These are phyloP conservation scores for Metarhizium robertsii DNA, from an alignment of 2,329 filamentous ascomycete species.

Conservation along the genomic window DNA sequence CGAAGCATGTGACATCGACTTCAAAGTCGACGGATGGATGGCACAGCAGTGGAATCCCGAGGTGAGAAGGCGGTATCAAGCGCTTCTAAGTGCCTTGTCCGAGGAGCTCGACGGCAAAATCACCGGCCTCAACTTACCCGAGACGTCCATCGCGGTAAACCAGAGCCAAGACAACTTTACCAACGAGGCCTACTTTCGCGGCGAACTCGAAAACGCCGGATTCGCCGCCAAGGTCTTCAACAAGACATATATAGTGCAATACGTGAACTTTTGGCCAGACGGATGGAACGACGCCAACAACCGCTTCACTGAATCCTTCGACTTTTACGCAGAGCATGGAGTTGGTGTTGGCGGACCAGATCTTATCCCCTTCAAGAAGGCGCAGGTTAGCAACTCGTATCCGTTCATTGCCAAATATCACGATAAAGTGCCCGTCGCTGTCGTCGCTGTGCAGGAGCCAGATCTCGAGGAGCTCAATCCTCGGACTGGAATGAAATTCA, in stretches of 20 bases:
- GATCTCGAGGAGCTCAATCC: conserved; percentile 3
- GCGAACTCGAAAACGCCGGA: too few relatives aligned
- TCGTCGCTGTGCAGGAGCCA: not conserved
- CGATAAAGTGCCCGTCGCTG: not conserved
- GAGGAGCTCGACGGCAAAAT: too few relatives aligned
- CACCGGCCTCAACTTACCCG: too few relatives aligned
- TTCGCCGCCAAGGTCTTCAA: too few relatives aligned
- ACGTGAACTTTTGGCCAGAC: too few relatives aligned
- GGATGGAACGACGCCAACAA: too few relatives aligned
- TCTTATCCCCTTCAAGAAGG: conserved; percentile 6
- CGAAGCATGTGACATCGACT: conserved; percentile 6
- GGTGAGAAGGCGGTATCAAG: conserved; percentile 3
- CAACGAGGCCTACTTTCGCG: too few relatives aligned
- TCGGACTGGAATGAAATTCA: conserved; percentile 6
- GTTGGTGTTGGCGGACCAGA: conserved; percentile 12
- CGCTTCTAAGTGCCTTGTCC: too few relatives aligned
- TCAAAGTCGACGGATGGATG: not conserved
- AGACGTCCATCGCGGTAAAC: too few relatives aligned
- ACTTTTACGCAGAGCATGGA: conserved; percentile 8
- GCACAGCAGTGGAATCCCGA: not conserved
- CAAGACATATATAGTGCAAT: too few relatives aligned
- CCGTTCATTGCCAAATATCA: conserved; percentile 6
- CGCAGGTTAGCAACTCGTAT: conserved; percentile 10
- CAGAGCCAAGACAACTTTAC: too few relatives aligned
- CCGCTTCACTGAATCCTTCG: conserved; percentile 3